A percentile compares a stretch with the other conserved stretches of the same genome.
These are phyloP conservation scores for Rhizopogon salebrosus DNA, from an alignment of 768 basidiomycete genomes.

Conservation along the genomic window DNA sequence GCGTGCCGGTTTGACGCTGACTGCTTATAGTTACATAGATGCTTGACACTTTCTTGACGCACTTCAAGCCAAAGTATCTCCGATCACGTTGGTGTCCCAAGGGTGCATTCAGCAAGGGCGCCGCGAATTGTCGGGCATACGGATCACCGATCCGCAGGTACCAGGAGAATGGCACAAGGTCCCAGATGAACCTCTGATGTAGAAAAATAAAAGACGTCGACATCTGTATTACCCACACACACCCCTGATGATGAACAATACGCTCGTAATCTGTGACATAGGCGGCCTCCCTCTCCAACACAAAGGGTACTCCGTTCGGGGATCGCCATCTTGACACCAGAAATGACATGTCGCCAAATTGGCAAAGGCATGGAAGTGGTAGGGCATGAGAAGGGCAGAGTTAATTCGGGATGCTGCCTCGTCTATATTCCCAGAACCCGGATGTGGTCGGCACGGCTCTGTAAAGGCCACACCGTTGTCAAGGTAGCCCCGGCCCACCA, in stretches of 20 bases:
- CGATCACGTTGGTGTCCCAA: background rate
- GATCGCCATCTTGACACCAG: background rate
- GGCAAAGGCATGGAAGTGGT: background rate
- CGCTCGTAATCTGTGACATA: too few relatives aligned
- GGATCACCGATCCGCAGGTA: background rate
- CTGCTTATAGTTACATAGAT: too few relatives aligned
- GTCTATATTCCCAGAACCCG: background rate
- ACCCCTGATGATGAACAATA: background rate
- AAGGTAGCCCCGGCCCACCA: background rate
- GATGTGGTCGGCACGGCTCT: background rate
- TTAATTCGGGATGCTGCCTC: background rate
- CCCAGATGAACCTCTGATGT: background rate
- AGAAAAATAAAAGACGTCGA: background rate
- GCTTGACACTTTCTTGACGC: too few relatives aligned
- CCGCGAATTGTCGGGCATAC: background rate
- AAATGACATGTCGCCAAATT: background rate
- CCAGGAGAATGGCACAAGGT: background rate
- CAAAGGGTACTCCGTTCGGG: background rate
- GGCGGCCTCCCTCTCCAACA: background rate
- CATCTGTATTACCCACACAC: background rate
- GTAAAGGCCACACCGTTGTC: too few relatives aligned
- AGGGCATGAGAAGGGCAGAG: background rate
- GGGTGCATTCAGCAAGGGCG: too few relatives aligned
- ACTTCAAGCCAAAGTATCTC: background rate
- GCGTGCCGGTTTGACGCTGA: too few relatives aligned